A percentile compares a stretch with the other conserved stretches of the same genome.
These are phyloP conservation scores for Phialocephala subalpina DNA, from an alignment of 2,329 filamentous ascomycete genomes.

Conservation along the genomic window DNA sequence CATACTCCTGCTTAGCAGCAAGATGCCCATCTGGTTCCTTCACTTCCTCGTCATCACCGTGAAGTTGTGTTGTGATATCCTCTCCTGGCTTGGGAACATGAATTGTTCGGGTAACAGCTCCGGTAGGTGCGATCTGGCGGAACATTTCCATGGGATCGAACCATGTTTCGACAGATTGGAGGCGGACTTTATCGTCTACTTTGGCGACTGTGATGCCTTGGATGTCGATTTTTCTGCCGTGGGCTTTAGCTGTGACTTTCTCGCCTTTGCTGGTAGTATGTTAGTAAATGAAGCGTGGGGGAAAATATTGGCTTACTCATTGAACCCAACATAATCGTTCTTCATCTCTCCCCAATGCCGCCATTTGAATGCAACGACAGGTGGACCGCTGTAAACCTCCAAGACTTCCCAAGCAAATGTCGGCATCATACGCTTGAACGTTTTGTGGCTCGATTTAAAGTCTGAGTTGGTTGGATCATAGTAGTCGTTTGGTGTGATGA, in stretches of 20 bases:
- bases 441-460: constrained; percentile 72
- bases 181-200: constrained; percentile 66
- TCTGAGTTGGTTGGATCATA: constrained; percentile 68
- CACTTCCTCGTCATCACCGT: constrained; percentile 22
- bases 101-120: constrained; percentile 36
- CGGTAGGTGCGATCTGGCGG: constrained; percentile 64
- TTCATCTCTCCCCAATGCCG: constrained; percentile 74
- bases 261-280: constrained; percentile 61
- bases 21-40: neutral
- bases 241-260: constrained; percentile 67
- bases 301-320: constrained; percentile 57
- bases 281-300: neutral
- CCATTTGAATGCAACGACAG: constrained; percentile 70
- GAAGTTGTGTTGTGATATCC: constrained; percentile 30
- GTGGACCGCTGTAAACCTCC: constrained; percentile 72
- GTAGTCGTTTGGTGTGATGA: constrained; percentile 69
- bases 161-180: constrained; percentile 68
- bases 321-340: constrained; percentile 70
- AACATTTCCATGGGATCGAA: constrained; percentile 75
- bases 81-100: constrained; percentile 6
- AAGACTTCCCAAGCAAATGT: constrained; percentile 76
- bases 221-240: constrained; percentile 68
- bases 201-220: constrained; percentile 68
- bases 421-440: constrained; percentile 78
- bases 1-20: neutral